Base-by-base conservation (phyloP, 805 yeast genomes). In the Torulaspora quercuum region DNA sequence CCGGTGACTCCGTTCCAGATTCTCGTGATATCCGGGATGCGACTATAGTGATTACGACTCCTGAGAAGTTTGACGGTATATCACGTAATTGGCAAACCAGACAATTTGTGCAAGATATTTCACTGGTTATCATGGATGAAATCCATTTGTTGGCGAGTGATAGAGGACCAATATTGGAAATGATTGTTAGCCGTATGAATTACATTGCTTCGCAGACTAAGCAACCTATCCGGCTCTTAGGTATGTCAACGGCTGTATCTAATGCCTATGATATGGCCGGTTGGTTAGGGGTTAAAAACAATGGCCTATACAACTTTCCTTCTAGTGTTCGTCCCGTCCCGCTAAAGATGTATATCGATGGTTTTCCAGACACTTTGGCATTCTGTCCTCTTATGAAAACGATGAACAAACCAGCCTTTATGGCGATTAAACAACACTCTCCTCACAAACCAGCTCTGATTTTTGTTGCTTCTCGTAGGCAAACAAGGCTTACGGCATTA, bases 21-120 rank as follows among this genome's bases (percentile, higher is more conserved):
- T 76, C 80, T 40, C 72, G 80, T 8, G 96, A 88, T 59, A 86
- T 88, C 21, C 63, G 77, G 53, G 76, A 76, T 5, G 88, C 97
- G 1, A 95, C 90, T 48, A 73, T 88, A 35, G 82, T 88, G 35
- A 95, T 88, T 9, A 89, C 97, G 0, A 88, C 97, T 0, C 97
- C 97, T 0, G 97, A 88, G 56, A 88, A 88, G 59, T 88, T 95
- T 90, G 97, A 88, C 64, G 97, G 94, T 26, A 95, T 92, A 5
- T 89, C 98, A 0, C 77, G 97, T 59, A 92, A 92, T 27, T 61
- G 65, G 82, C 89, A 48, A 78, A 75, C 59, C 86, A 95, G 51
- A 95, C 95, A 86, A 49, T 67, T 89, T 45, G 86, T 86, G 5
- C 79, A 82, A 26, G 85, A 87, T 49, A 90, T 92, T 7, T 86